phyloP scores from a whole-genome alignment of 2,329 filamentous ascomycete species.

The Aotearoamyces nothofagi region DNA sequence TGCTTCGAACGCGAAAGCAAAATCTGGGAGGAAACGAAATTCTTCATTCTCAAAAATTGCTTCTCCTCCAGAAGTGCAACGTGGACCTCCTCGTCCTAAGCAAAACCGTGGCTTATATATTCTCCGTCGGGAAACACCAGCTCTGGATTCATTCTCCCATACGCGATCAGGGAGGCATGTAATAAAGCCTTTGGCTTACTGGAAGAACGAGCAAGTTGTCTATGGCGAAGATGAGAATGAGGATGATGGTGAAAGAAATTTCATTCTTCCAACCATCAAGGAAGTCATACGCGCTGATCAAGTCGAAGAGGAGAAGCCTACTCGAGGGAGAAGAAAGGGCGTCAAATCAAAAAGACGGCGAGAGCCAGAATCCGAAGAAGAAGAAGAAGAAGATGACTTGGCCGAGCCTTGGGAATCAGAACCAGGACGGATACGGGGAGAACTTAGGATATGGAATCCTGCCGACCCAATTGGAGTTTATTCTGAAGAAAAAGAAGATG shows the following conservation, averaged over 20 bases:
- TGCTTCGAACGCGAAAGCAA: constrained; percentile 1
- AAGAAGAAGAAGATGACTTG: constrained; percentile 34
- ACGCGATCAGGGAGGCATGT: constrained; percentile 68
- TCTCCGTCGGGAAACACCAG: constrained; percentile 31
- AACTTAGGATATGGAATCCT: constrained; percentile 49
- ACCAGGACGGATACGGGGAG: constrained; percentile 47
- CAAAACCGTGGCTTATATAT: constrained; percentile 32
- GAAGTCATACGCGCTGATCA: constrained; percentile 65
- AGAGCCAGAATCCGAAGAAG: constrained; percentile 10
- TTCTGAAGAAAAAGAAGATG: constrained; percentile 37
- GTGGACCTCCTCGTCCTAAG: constrained; percentile 22
- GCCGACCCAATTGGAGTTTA: constrained; percentile 39
- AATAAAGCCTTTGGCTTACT: constrained; percentile 66
- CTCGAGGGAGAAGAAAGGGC: constrained; percentile 4
- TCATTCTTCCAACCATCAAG: constrained; percentile 56
- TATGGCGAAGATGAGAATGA: constrained; percentile 45
- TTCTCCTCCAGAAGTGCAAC: constrained; percentile 12
- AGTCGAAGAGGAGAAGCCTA: constrained; percentile 23
- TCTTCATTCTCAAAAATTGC: constrained; percentile 3
- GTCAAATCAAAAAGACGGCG: constrained; percentile 14
- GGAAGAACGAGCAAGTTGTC: constrained; percentile 70
- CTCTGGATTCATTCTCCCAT: constrained; percentile 25
- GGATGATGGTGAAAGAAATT: constrained; percentile 33
- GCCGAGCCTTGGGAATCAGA: constrained; percentile 58
- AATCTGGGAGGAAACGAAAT: constrained; percentile 2